Conservation (phyloP, 306 rosid species). For the Mucuna pruriens region DNA sequence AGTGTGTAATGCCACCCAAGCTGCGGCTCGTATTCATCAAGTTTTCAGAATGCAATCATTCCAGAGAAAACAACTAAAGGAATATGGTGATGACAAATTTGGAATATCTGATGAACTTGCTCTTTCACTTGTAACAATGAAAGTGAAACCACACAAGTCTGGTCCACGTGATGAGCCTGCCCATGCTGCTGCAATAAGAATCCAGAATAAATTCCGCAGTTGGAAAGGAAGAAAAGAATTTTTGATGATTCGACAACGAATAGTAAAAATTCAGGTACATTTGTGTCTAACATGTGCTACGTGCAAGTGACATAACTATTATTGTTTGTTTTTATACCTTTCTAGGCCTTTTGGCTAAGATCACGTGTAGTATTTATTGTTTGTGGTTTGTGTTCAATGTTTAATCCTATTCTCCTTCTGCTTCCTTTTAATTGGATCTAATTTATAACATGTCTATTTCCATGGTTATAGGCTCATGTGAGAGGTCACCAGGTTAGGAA, state of each 20-base stretch:
- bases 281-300: not conserved
- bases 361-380: not conserved
- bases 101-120: conserved; percentile 67
- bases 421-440: conserved; percentile 15
- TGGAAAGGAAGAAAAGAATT: conserved; percentile 86
- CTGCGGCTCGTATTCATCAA: conserved; percentile 88
- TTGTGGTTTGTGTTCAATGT: not conserved
- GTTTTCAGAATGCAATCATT: conserved; percentile 83
- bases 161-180: conserved; percentile 57
- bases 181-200: conserved; percentile 76
- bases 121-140: conserved; percentile 52
- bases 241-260: conserved; percentile 64
- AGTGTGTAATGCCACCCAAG: conserved; percentile 79
- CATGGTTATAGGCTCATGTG: conserved; percentile 71
- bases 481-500: conserved; percentile 96
- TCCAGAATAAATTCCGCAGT: conserved; percentile 82
- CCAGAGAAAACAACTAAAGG: conserved; percentile 74
- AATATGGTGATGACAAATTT: conserved; percentile 49
- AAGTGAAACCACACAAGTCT: conserved; percentile 49
- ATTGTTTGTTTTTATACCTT: not conserved
- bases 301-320: not conserved
- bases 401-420: not conserved
- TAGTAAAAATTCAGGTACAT: conserved; percentile 87
- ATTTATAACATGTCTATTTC: conserved; percentile 31
- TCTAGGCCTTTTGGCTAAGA: not conserved